Conservation (phyloP, 2,329 filamentous ascomycete genomes). For the Aspergillus proliferans region DNA sequence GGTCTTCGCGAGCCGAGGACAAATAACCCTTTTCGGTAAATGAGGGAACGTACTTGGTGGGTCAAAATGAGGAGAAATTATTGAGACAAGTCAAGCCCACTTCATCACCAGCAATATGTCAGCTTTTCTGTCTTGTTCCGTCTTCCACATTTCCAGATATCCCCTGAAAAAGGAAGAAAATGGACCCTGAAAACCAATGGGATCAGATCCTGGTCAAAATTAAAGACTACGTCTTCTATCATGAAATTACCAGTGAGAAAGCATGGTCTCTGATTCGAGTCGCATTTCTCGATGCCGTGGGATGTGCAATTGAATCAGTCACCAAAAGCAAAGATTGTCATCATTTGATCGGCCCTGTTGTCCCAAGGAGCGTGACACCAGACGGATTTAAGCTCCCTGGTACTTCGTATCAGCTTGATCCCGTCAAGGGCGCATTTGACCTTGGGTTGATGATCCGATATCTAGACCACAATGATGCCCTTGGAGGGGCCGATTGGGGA, state of each 20-base stretch:
- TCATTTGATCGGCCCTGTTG: not conserved
- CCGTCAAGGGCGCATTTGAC: slow-evolving; percentile 31
- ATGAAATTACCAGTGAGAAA: not conserved
- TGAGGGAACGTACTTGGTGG: too few relatives aligned
- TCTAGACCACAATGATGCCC: slow-evolving; percentile 34
- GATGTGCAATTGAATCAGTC: not conserved
- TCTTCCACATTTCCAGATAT: too few relatives aligned
- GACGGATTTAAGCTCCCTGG: slow-evolving; percentile 29
- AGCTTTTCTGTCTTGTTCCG: too few relatives aligned
- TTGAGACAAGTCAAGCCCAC: too few relatives aligned
- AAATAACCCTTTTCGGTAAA: too few relatives aligned
- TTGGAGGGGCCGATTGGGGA: slow-evolving; percentile 31
- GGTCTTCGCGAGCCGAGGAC: too few relatives aligned
- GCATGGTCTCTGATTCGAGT: too few relatives aligned
- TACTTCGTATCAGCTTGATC: slow-evolving; percentile 25
- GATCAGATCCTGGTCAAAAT: not conserved
- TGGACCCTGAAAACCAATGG: too few relatives aligned
- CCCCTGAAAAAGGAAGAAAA: too few relatives aligned
- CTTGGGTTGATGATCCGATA: slow-evolving; percentile 29
- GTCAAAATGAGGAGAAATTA: too few relatives aligned
- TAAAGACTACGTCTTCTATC: not conserved
- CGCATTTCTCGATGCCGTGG: not conserved
- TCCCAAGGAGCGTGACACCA: slow-evolving; percentile 6
- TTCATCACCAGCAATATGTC: too few relatives aligned
- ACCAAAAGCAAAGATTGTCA: not conserved